Evolutionary conservation across 768 basidiomycete species (phyloP).

Genomic region (Fistulinella prunicolor): DNA sequence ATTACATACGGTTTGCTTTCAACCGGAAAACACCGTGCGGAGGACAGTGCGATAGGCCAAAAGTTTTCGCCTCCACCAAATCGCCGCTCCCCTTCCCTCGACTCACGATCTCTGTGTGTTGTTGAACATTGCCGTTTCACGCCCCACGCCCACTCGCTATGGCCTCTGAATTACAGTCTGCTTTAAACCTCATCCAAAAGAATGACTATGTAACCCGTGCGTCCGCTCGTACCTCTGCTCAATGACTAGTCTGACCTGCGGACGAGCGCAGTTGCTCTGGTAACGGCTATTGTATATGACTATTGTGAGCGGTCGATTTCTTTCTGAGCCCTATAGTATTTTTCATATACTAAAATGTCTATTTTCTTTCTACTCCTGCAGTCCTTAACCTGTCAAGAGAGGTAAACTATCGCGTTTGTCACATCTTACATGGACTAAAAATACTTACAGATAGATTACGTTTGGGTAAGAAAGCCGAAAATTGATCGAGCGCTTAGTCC

Average conservation of each 20-base stretch:
- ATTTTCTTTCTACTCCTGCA: not conserved
- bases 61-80: no score
- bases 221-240: no score
- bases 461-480: not conserved
- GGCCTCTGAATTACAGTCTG: not conserved
- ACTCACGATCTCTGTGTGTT: no score
- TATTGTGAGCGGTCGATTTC: not conserved
- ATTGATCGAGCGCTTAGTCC: not conserved
- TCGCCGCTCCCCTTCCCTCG: no score
- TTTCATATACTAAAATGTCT: no score
- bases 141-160: no score
- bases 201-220: not conserved
- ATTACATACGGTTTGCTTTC: no score
- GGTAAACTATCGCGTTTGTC: not conserved
- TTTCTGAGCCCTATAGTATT: no score
- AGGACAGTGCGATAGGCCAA: no score
- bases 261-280: not conserved
- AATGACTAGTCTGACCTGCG: not conserved
- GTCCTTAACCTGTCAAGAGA: not conserved
- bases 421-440: not conserved
- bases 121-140: no score
- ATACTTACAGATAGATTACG: not conserved
- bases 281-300: not conserved
- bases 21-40: no score
- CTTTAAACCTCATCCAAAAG: not conserved